Base-by-base conservation (phyloP, 805 yeast genomes). In the Lachancea cidri region DNA sequence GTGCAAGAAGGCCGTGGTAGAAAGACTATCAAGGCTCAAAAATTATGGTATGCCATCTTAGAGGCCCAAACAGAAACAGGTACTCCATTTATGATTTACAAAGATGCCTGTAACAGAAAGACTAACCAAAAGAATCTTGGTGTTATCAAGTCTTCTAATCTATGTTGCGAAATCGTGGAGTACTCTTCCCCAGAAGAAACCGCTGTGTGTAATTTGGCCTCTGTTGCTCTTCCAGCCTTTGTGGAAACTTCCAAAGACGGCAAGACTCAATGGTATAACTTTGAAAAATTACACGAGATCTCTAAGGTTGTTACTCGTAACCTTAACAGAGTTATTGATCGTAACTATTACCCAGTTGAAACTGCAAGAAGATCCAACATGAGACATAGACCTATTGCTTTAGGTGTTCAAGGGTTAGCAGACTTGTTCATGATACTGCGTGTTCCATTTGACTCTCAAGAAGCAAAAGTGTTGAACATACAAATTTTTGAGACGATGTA, bases 331-430 rank as follows among this genome's bases (percentile, higher is more conserved):
- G 76, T 91, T 45, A 91, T 91, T 44, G 97, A 91, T 68, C 76
- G 82, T 48, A 86, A 88, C 58, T 72, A 69, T 59, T 91, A 91
- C 61, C 98, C 98, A 4, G 81, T 86, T 17, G 77, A 73, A 39
- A 83, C 78, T 49, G 91, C 98, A 4, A 73, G 72, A 54, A 57
- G 47, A 35, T 86, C 96, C 14, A 91, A 93, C 64, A 67, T 77
- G 72, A 79, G 79, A 57, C 83, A 91, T 64, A 74, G 98, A 54
- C 98, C 98, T 16, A 77, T 91, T 55, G 97, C 97, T n/a, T 66
- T 91, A 17, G 98, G 98, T 52, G 96, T 91, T n/a, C 96, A 91
- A 65, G 98, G 98, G 44, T 71, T 91, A 41, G 96, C 98, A 20
- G 98, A 91, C 64, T 72, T 82, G 1, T 91, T 87, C 64, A 76